These are phyloP conservation scores for Populus trichocarpa DNA, from an alignment of 441 rosid species.

Conservation along the genomic window DNA sequence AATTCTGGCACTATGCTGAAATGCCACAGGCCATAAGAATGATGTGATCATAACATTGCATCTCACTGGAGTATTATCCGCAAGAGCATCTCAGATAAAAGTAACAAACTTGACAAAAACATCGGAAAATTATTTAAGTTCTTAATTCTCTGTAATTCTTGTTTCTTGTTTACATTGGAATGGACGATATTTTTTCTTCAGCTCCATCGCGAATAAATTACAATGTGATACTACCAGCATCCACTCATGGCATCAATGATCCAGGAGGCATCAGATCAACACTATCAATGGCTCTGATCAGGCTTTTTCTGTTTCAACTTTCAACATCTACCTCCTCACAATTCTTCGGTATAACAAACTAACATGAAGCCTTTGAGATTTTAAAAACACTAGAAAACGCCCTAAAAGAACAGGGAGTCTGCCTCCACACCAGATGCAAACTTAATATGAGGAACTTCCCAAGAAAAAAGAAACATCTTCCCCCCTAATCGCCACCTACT, in stretches of 20 bases:
- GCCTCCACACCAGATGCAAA: slow-evolving; percentile 3
- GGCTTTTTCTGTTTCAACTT: slow-evolving; percentile 1
- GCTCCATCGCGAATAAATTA: background rate
- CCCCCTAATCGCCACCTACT: slow-evolving; percentile 9
- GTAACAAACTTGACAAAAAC: background rate
- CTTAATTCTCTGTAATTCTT: background rate
- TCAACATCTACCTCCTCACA: slow-evolving; percentile 9
- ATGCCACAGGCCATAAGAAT: no score
- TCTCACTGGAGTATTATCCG: background rate
- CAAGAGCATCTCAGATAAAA: background rate
- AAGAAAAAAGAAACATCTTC: background rate
- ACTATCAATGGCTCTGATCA: background rate
- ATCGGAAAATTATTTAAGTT: background rate
- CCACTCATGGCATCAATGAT: background rate
- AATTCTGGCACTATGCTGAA: no score
- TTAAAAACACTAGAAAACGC: slow-evolving; percentile 7
- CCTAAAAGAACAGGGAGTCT: background rate
- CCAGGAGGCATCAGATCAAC: slow-evolving; percentile 10
- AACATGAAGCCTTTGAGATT: slow-evolving; percentile 4
- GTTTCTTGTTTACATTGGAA: background rate
- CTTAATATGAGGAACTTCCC: slow-evolving; percentile 8
- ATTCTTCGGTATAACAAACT: background rate
- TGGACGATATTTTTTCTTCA: background rate
- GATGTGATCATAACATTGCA: background rate
- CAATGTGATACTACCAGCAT: background rate